These are phyloP conservation scores for Elsinoe perseae DNA, from an alignment of 2,329 filamentous ascomycete genomes.

Conservation along the genomic window DNA sequence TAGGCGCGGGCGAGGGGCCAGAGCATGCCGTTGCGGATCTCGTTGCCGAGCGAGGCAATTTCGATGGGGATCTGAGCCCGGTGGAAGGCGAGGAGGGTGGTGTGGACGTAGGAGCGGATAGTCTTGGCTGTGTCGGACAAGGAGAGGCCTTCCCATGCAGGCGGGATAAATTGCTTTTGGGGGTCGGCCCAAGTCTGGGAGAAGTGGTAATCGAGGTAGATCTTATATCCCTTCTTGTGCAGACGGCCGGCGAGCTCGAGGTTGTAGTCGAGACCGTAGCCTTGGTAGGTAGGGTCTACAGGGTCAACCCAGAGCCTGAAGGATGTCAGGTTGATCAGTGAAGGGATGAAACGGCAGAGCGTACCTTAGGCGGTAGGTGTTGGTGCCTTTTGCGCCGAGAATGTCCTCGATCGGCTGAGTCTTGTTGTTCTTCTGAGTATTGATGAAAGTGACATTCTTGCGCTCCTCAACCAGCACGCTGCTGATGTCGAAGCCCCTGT, in stretches of 20 bases:
- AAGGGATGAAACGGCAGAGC: background rate
- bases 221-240: conserved; percentile 30
- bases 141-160: conserved; percentile 27
- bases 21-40: conserved; percentile 34
- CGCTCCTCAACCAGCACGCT: conserved; percentile 4
- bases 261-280: conserved; percentile 30
- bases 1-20: conserved; percentile 32
- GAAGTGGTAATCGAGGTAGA: conserved; percentile 34
- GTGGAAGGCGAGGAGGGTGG: conserved; percentile 35
- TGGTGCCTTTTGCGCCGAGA: conserved; percentile 31
- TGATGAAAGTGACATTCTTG: conserved; percentile 10
- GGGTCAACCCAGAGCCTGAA: conserved; percentile 27
- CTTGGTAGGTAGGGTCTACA: conserved; percentile 24
- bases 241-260: conserved; percentile 30
- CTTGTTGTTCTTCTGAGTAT: background rate
- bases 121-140: conserved; percentile 24
- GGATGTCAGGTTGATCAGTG: background rate
- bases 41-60: conserved; percentile 37
- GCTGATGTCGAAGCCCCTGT: conserved; percentile 8
- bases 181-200: conserved; percentile 33
- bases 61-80: conserved; percentile 34
- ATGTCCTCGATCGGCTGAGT: conserved; percentile 25
- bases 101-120: conserved; percentile 31
- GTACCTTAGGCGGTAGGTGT: conserved; percentile 27
- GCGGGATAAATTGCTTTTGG: conserved; percentile 29